These are phyloP conservation scores for Globisporangium viniferum DNA, from an alignment of 352 stramenopile species.

Conservation along the genomic window DNA sequence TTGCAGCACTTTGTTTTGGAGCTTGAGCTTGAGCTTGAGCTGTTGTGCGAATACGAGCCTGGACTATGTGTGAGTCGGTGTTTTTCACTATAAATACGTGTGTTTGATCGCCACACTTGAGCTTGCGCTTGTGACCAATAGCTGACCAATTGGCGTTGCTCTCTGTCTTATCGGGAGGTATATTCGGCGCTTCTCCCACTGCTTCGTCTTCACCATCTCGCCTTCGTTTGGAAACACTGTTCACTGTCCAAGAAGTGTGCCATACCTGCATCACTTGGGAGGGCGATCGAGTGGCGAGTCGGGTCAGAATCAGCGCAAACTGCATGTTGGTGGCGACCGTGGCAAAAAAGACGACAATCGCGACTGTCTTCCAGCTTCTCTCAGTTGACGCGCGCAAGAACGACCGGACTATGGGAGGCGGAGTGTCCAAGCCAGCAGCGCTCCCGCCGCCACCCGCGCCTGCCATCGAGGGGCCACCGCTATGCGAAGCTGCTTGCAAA, in stretches of 20 bases:
- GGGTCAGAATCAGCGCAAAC: neutral
- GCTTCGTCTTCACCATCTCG: slow-evolving; percentile 3
- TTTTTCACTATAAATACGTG: neutral
- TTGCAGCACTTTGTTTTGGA: neutral
- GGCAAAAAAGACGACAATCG: neutral
- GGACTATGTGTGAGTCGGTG: neutral
- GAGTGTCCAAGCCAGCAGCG: slow-evolving; percentile 22
- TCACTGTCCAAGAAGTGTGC: neutral
- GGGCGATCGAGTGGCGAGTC: neutral
- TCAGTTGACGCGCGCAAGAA: slow-evolving; percentile 1
- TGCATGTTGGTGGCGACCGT: slow-evolving; percentile 6
- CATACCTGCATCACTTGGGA: neutral
- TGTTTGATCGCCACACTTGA: neutral
- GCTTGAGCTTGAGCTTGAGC: neutral
- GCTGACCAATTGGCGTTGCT: neutral
- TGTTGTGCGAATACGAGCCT: too few relatives aligned
- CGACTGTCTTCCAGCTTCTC: neutral
- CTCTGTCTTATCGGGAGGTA: neutral
- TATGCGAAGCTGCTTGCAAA: neutral
- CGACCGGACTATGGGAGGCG: slow-evolving; percentile 35
- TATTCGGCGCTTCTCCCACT: neutral
- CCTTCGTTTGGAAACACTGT: neutral
- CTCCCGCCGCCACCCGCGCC: slow-evolving; percentile 1
- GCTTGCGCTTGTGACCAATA: neutral
- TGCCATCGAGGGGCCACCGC: neutral